Evolutionary conservation across 2,329 filamentous ascomycete species (phyloP).

Genomic region (Colletotrichum viniferum): DNA sequence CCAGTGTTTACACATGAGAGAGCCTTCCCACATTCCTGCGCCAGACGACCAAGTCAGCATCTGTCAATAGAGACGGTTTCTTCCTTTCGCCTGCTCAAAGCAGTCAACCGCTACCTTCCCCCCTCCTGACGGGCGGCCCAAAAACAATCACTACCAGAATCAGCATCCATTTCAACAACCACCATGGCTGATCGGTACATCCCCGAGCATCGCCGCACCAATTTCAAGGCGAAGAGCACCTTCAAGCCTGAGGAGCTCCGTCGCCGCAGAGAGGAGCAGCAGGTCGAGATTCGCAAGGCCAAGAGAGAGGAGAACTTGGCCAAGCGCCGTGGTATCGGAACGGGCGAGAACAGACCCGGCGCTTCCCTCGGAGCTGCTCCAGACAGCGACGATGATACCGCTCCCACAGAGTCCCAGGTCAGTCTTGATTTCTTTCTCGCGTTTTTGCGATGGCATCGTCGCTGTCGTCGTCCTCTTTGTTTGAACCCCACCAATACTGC

Average conservation of each 20-base stretch:
- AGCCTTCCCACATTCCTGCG: not conserved
- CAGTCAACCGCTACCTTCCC: not conserved
- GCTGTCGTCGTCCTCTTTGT: not conserved
- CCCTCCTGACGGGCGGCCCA: constrained; percentile 2
- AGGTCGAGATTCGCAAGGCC: constrained; percentile 98
- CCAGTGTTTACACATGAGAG: not conserved
- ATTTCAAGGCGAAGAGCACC: constrained; percentile 99
- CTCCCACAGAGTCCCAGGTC: constrained; percentile 96
- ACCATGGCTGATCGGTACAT: constrained; percentile 99
- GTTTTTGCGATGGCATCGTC: not conserved
- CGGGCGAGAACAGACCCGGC: constrained; percentile 78
- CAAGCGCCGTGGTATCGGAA: constrained; percentile 93
- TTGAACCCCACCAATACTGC: constrained; percentile 22
- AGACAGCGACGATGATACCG: constrained; percentile 97
- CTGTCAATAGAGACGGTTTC: constrained; percentile 1
- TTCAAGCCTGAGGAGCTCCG: constrained; percentile 99
- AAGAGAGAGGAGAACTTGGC: constrained; percentile 99
- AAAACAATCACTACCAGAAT: not conserved
- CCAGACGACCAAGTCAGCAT: not conserved
- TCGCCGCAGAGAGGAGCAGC: constrained; percentile 97
- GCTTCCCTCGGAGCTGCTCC: constrained; percentile 85
- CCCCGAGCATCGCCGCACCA: constrained; percentile 96
- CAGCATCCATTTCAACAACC: constrained; percentile 32
- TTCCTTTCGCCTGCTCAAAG: not conserved
- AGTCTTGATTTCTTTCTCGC: constrained; percentile 34